Percentiles rank a stretch among this genome's conserved stretches.
Evolutionary conservation across 345 rosid species (phyloP).

Genomic region (Firmiana major): DNA sequence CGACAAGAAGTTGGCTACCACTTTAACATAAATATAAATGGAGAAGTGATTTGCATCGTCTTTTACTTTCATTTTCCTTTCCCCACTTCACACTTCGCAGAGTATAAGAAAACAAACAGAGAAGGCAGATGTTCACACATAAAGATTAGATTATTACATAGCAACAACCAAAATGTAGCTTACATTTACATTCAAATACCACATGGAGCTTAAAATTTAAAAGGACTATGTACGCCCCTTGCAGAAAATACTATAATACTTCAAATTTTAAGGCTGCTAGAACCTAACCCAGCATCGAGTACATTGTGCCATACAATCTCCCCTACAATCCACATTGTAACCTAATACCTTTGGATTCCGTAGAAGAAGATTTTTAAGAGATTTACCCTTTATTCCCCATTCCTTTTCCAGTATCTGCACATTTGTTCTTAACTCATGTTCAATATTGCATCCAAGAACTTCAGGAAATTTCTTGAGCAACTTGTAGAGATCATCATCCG

Average conservation of each 20-base stretch:
- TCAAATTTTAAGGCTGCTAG: slow-evolving; percentile 24
- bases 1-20: no score
- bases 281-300: slow-evolving; percentile 95
- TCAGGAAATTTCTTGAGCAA: slow-evolving; percentile 87
- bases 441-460: slow-evolving; percentile 76
- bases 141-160: not conserved
- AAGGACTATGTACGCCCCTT: slow-evolving; percentile 5
- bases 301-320: slow-evolving; percentile 87
- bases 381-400: slow-evolving; percentile 81
- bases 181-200: not conserved
- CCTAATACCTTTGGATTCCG: slow-evolving; percentile 93
- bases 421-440: slow-evolving; percentile 64
- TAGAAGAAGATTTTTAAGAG: slow-evolving; percentile 59
- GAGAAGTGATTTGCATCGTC: no score
- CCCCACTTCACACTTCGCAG: no score
- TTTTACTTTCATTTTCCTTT: no score
- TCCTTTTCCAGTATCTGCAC: slow-evolving; percentile 63
- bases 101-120: no score
- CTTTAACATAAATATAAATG: no score
- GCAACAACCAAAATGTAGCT: not conserved
- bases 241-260: not conserved
- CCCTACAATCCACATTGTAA: slow-evolving; percentile 86
- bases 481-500: slow-evolving; percentile 60
- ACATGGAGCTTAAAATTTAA: not conserved
- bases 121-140: not conserved